Evolutionary conservation across 495 filamentous ascomycete genomes (phyloP), one percentile per base, ranked within the genome.

Genomic region (Copromyces sp.): DNA sequence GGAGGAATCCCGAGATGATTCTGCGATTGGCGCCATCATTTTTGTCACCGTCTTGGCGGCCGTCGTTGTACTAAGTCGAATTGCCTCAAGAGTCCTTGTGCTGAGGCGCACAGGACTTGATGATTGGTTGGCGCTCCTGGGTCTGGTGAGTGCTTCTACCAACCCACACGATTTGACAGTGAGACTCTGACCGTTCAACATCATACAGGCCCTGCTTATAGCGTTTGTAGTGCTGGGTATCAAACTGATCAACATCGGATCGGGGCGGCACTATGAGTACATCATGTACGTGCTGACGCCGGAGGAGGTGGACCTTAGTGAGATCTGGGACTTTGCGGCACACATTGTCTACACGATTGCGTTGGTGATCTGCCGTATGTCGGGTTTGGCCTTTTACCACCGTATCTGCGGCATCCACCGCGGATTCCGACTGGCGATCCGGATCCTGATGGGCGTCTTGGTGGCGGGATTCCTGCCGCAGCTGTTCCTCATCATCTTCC

Each of bases 291-390:
- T 85, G n/a, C 76, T 86, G 12, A 73, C 79, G 8, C 45, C 78
- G 8, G n/a, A 75, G 24, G 78, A 75, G 6, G 80, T 84, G 35
- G 77, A 78, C 39, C 35, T 75, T 24, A 84, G 81, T 7, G 81
- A 86, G 74, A 77, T 84, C 20, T 73, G 80, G 24, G 84, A 86
- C 74, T 84, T 85, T 68, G 80, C 80, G 45, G 82, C 81, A 44
- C 84, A 85, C 73, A 76, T 86, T 71, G 72, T 86, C 71, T 86
- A 86, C 73, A 86, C 83, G 29, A 82, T 80, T 5, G 81, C 84
- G 24, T 78, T 86, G 32, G 79, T 83, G 74, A 68, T 82, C 32
- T 85, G 84, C 74, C 83, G 84, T 41, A 74, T 86, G 2, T 86
- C 84, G 35, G 84, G 84, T 74, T 80, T 86, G 9, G 81, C 84